Percentiles rank a stretch among this genome's conserved stretches.
Conservation (phyloP, 2,329 filamentous ascomycete genomes). For the Aspergillus pseudoviridinutans region DNA sequence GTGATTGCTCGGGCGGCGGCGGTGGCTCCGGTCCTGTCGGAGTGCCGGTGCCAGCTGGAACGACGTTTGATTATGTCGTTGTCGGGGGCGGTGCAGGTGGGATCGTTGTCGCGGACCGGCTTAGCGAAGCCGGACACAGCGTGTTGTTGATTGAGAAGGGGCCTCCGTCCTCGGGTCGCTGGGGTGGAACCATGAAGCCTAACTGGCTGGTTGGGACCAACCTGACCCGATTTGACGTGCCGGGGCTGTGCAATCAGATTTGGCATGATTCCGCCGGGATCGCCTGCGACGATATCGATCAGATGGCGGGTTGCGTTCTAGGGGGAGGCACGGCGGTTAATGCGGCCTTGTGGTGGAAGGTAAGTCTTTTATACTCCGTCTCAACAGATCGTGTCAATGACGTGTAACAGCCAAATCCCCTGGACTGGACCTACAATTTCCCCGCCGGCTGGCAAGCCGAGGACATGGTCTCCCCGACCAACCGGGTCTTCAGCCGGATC, state of each 20-base stretch:
- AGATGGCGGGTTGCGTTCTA: slow-evolving; percentile 68
- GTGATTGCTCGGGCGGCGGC: slow-evolving; percentile 9
- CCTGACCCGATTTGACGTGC: slow-evolving; percentile 67
- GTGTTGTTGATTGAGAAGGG: slow-evolving; percentile 62
- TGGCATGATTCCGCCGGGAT: slow-evolving; percentile 55
- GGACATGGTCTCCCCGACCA: slow-evolving; percentile 4
- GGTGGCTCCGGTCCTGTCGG: background rate
- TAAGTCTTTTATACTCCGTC: background rate
- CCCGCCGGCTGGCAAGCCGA: slow-evolving; percentile 4
- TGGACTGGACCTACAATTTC: slow-evolving; percentile 7
- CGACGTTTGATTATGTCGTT: slow-evolving; percentile 41
- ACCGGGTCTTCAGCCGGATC: slow-evolving; percentile 6
- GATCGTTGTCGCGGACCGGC: slow-evolving; percentile 55
- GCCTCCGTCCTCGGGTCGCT: slow-evolving; percentile 60
- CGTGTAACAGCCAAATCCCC: background rate
- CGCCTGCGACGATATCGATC: slow-evolving; percentile 62
- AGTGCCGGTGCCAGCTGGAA: slow-evolving; percentile 8
- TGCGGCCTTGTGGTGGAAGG: slow-evolving; percentile 7
- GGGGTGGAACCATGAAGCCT: slow-evolving; percentile 58
- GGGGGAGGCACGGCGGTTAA: slow-evolving; percentile 46
- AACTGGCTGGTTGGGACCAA: slow-evolving; percentile 56
- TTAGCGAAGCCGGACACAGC: slow-evolving; percentile 61
- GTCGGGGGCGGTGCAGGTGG: slow-evolving; percentile 47
- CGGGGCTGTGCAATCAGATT: slow-evolving; percentile 68
- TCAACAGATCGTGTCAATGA: background rate